Evolutionary conservation across 2,329 filamentous ascomycete genomes (phyloP).

Genomic region (Chaetomium olivaceum): DNA sequence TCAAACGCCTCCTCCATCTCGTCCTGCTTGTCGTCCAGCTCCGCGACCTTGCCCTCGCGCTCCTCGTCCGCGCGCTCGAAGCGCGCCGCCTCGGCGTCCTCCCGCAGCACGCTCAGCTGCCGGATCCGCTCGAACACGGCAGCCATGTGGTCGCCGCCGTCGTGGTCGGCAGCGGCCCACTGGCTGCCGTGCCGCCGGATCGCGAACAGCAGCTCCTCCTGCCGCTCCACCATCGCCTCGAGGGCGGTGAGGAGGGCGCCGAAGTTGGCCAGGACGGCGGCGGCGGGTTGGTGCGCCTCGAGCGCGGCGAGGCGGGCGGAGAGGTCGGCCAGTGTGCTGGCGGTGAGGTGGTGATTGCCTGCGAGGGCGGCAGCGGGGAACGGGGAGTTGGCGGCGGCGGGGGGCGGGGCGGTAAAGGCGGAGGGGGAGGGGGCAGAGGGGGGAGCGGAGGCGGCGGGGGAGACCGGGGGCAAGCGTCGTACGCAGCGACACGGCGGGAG

Average conservation of each 20-base stretch:
- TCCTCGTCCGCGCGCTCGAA: neutral
- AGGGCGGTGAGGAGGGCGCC: neutral
- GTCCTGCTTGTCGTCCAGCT: neutral
- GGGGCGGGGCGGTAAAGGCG: neutral
- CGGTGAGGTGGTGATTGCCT: neutral
- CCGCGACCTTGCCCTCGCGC: neutral
- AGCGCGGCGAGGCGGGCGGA: neutral
- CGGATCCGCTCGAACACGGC: neutral
- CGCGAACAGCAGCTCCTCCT: neutral
- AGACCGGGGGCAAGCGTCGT: neutral
- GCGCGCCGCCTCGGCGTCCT: neutral
- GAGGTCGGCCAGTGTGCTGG: neutral
- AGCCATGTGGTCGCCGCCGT: neutral
- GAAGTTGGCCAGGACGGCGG: neutral
- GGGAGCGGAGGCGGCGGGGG: neutral
- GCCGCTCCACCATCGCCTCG: neutral
- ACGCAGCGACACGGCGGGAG: neutral
- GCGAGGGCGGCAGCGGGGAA: neutral
- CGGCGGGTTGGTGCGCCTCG: too few species aligned
- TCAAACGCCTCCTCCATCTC: neutral
- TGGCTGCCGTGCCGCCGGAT: neutral
- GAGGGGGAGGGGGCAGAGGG: neutral
- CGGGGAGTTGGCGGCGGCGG: neutral
- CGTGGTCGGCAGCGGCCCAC: neutral
- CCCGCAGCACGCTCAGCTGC: neutral